These are phyloP conservation scores for Aspergillus leporis DNA, from an alignment of 495 filamentous ascomycete species.

Conservation along the genomic window DNA sequence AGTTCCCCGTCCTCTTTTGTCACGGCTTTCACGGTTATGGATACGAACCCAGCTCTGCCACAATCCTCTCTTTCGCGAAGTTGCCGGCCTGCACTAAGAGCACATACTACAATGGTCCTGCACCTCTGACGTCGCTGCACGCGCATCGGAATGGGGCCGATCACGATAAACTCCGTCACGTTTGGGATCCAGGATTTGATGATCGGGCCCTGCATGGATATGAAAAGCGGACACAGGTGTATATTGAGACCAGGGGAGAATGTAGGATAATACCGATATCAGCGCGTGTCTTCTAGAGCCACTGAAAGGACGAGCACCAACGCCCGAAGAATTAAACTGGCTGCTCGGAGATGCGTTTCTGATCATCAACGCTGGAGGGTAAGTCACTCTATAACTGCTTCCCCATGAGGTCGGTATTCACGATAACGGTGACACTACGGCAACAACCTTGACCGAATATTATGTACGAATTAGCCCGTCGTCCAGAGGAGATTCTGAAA, in stretches of 20 bases:
- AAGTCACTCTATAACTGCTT: constrained; percentile 5
- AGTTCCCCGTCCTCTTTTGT: constrained; percentile 32
- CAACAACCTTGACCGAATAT: constrained; percentile 50
- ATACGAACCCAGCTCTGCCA: constrained; percentile 2
- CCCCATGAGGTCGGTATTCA: neutral
- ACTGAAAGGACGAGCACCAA: constrained; percentile 14
- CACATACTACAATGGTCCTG: constrained; percentile 36
- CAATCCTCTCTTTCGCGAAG: constrained; percentile 29
- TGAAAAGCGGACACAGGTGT: constrained; percentile 26
- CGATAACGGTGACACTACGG: constrained; percentile 53
- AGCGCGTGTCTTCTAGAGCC: constrained; percentile 25
- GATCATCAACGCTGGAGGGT: constrained; percentile 35
- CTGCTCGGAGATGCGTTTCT: constrained; percentile 30
- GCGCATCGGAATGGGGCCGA: constrained; percentile 29
- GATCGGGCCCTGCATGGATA: constrained; percentile 35
- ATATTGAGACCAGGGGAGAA: too few species aligned
- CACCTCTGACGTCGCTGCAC: constrained; percentile 34
- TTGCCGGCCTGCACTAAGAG: constrained; percentile 41
- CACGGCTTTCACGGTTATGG: neutral
- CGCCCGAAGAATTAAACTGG: constrained; percentile 17
- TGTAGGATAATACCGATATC: constrained; percentile 24
- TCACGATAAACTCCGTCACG: constrained; percentile 34
- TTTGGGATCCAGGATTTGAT: constrained; percentile 39
- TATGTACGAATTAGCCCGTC: constrained; percentile 46
- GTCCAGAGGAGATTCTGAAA: constrained; percentile 36